Base-by-base conservation (phyloP, 371 early-diverging fungal genomes). In the Lichtheimia ornata region DNA sequence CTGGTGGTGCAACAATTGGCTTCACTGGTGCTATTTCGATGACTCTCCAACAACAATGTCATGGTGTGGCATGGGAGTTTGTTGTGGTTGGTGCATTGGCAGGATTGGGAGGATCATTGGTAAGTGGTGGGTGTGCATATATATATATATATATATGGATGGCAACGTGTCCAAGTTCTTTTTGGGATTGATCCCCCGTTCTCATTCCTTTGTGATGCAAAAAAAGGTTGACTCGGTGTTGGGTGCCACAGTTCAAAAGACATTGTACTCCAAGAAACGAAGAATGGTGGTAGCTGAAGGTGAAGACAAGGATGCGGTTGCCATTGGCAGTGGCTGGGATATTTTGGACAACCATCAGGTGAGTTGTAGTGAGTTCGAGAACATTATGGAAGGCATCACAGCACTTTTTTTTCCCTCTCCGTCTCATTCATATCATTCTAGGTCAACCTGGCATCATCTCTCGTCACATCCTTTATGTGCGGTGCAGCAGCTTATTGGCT, bases 321-420 rank as follows among this genome's bases (percentile, higher is more conserved):
- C 80, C 5, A 83, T 92, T 17, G 35, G 35, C 2, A 73, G 84
- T 44, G 94, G 95, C 6, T 59, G 64, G 41, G 81, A 88, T 43
- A 67, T 92, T n/a, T 69, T 94, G 55, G 87, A 88, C 66, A 93
- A 93, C 70, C 90, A 93, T 62, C 88, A 89, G 77, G 91, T 89
- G 50, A 78, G 41, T n/a, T n/a, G n/a, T 35, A 22, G 22, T 22
- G 22, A 22, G 22, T 22, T 27, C 15, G n/a, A 54, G 24, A 14
- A 50, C 5, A 25, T 11, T 1, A 12, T 14, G 30, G 13, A 17
- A 58, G 2, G 5, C 27, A 13, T 14, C 15, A 30, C 44, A 24
- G 17, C 43, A 30, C 15, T 40, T 50, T 20, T 17, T 18, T 47
- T 17, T 17, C 47, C 42, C 35, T 14, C 30, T 15, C 5, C 7